These are phyloP conservation scores for Nicotiana sylvestris DNA, from an alignment of 257 asterid genomes.

Conservation along the genomic window DNA sequence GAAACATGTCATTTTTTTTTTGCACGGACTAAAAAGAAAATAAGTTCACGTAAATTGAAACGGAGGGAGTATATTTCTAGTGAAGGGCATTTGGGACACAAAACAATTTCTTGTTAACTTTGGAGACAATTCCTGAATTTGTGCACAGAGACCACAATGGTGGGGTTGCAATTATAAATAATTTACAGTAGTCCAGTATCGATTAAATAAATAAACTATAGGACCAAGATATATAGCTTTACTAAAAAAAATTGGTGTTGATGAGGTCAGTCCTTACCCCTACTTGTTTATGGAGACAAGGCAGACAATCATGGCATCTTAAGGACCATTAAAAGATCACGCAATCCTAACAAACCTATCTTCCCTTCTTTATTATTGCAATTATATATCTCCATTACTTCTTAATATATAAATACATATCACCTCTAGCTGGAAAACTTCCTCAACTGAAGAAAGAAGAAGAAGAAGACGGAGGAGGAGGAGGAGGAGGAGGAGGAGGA, in stretches of 20 bases:
- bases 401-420: neutral
- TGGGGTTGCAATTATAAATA: neutral
- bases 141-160: neutral
- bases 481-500: too few relatives aligned
- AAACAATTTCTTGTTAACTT: neutral
- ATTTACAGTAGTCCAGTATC: neutral
- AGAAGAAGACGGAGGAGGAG: neutral
- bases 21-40: too few relatives aligned
- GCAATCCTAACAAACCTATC: constrained; percentile 6
- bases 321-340: constrained; percentile 8
- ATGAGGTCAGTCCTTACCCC: neutral
- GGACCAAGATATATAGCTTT: neutral
- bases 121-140: neutral
- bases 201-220: neutral
- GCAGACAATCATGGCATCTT: neutral
- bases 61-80: too few relatives aligned
- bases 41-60: too few relatives aligned
- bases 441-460: neutral
- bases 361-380: neutral
- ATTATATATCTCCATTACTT: neutral
- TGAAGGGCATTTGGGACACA: too few relatives aligned
- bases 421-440: neutral
- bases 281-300: neutral
- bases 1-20: too few relatives aligned
- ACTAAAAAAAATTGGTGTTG: neutral